Evolutionary conservation across 805 yeast genomes (phyloP), one percentile per base, ranked within the genome.

Genomic region (Blastobotrys mokoenaii): DNA sequence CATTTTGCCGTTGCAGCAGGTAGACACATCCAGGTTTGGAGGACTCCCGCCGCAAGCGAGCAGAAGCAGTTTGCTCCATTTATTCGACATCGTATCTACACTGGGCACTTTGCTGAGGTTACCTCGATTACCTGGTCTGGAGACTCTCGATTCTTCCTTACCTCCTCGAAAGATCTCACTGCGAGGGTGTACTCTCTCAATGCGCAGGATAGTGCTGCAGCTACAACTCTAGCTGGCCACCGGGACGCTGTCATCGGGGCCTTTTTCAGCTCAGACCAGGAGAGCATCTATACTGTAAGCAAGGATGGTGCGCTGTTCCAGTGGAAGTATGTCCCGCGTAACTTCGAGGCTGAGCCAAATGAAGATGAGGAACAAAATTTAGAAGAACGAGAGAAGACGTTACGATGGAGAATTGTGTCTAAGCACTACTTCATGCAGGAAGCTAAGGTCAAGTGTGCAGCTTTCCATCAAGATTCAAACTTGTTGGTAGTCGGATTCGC

Each of bases 31-130:
- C 97, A 93, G 63, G 81, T 93, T 7, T 93, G 98, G 98, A 81
- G 79, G 58, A 86, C 97, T 1, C 97, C 97, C 0, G 80, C 76
- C 40, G 69, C 71, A 18, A 67, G 78, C 6, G 93, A 85, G 55
- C 96, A 87, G 58, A 74, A 95, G 49, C 96, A 88, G 61, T 93
- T 93, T 71, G 93, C 96, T 0, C 98, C 98, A 12, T 93, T 93
- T 65, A 84, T 90, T 34, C 82, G 95, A 51, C 86, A 85, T 64
- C 72, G 95, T 58, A 77, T 84, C 6, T 88, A 88, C 57, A 87
- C 96, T 1, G 98, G 98, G 31, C 98, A 93, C 67, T 88, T 79
- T 61, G 80, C 80, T 42, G 94, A 86, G 55, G 77, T 93, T 18
- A 72, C 77, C 1, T 77, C 88, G 1, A 63, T 93, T 9, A 72